phyloP scores from a whole-genome alignment of 768 basidiomycete genomes.

The Astraeus odoratus region DNA sequence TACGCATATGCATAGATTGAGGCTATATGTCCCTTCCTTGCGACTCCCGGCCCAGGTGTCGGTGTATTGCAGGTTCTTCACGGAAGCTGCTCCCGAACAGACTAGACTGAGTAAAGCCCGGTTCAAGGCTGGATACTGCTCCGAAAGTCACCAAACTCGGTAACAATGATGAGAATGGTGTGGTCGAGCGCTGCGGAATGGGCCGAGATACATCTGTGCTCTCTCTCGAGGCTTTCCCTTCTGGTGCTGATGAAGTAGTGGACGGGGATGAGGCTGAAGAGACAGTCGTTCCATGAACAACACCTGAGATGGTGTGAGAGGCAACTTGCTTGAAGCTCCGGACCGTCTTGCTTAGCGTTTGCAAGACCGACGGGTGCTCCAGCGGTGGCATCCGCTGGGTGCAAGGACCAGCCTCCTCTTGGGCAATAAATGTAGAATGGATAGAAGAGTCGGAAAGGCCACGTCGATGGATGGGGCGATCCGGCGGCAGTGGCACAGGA shows the following conservation, averaged over 20 bases:
- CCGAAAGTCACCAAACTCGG: slow-evolving; percentile 29
- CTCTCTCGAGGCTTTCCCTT: not conserved
- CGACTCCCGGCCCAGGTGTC: slow-evolving; percentile 21
- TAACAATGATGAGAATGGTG: slow-evolving; percentile 23
- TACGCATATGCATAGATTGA: not conserved
- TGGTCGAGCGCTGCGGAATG: slow-evolving; percentile 16
- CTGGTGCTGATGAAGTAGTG: slow-evolving; percentile 5
- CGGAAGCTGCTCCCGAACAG: slow-evolving; percentile 2
- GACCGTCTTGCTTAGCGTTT: slow-evolving; percentile 47
- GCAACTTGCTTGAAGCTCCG: slow-evolving; percentile 39
- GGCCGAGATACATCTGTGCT: slow-evolving; percentile 10
- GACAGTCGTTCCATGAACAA: slow-evolving; percentile 5
- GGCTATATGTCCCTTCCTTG: slow-evolving; percentile 19
- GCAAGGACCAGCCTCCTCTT: slow-evolving; percentile 29
- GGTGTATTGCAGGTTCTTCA: slow-evolving; percentile 18
- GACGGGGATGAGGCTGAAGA: slow-evolving; percentile 7
- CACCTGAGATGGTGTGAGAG: slow-evolving; percentile 23
- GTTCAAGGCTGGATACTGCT: slow-evolving; percentile 17
- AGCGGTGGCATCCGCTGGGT: slow-evolving; percentile 25
- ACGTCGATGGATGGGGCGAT: slow-evolving; percentile 65
- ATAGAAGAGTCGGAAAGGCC: slow-evolving; percentile 92
- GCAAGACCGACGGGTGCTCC: slow-evolving; percentile 43
- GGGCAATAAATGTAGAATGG: slow-evolving; percentile 70
- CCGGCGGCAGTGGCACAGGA: slow-evolving; percentile 44
- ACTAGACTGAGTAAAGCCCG: not conserved